Conservation (phyloP, 345 rosid species). For the Dipteronia sinensis region DNA sequence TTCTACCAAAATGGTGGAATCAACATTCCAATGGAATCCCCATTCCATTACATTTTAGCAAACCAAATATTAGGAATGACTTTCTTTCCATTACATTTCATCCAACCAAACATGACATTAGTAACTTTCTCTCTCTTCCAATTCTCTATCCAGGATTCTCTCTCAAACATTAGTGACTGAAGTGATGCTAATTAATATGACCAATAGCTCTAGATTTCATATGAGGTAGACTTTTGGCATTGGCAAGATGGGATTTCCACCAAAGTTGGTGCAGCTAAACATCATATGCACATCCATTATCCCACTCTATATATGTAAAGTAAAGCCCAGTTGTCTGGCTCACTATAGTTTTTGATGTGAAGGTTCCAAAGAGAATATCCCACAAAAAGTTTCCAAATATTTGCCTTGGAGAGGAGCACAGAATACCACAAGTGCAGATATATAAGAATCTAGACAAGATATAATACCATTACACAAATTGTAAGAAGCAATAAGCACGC, state of each 20-base stretch:
- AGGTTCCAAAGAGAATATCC: neutral
- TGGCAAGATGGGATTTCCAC: neutral
- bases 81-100: too few relatives aligned
- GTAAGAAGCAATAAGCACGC: neutral
- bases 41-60: too few relatives aligned
- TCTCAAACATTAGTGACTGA: too few relatives aligned
- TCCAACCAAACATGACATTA: too few relatives aligned
- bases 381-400: neutral
- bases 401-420: neutral
- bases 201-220: neutral
- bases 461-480: neutral
- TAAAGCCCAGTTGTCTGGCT: neutral
- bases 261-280: neutral
- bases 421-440: neutral
- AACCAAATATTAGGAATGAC: too few relatives aligned
- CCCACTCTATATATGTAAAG: neutral
- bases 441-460: neutral
- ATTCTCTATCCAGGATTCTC: too few relatives aligned
- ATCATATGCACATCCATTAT: neutral
- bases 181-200: neutral
- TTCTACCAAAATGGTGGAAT: too few relatives aligned
- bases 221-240: neutral
- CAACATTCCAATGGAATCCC: too few relatives aligned
- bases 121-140: too few relatives aligned
- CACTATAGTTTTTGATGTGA: neutral